Conservation (phyloP, 768 basidiomycete genomes). For the Clitopilus hobsonii region DNA sequence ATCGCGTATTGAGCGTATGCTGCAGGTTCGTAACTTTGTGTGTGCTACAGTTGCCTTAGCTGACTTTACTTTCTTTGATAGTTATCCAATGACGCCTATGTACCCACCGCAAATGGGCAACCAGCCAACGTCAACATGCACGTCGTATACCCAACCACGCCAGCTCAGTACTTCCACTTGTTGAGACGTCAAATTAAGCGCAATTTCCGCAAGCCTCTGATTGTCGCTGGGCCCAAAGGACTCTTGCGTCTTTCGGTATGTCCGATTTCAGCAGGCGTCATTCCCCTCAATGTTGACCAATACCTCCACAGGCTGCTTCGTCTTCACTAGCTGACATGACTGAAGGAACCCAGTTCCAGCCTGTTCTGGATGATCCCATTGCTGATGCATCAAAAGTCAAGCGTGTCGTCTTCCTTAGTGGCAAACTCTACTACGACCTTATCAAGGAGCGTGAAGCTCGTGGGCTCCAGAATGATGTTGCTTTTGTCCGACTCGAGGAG, state of each 20-base stretch:
- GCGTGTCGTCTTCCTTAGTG: constrained; percentile 71
- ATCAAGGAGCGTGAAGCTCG: constrained; percentile 58
- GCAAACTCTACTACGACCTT: constrained; percentile 89
- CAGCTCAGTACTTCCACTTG: constrained; percentile 91
- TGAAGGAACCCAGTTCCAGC: constrained; percentile 57
- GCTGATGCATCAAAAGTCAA: constrained; percentile 33
- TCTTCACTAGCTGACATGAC: constrained; percentile 62
- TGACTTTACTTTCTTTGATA: constrained; percentile 20
- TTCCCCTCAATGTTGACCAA: background rate
- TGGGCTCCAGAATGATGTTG: constrained; percentile 45
- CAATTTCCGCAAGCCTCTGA: constrained; percentile 82
- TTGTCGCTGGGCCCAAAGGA: constrained; percentile 84
- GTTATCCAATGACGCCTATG: constrained; percentile 73
- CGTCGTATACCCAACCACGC: constrained; percentile 81
- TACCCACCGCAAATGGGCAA: constrained; percentile 18
- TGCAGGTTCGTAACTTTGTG: constrained; percentile 54
- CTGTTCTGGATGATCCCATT: constrained; percentile 57
- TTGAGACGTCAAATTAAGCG: constrained; percentile 81
- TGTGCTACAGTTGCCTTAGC: background rate
- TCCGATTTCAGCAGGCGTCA: constrained; percentile 5
- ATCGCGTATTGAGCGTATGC: constrained; percentile 80
- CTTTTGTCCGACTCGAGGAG: constrained; percentile 79
- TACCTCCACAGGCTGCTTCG: constrained; percentile 56
- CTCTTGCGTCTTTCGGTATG: constrained; percentile 71
- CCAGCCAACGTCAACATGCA: constrained; percentile 74